These are phyloP conservation scores for Suillus luteus DNA, from an alignment of 768 basidiomycete genomes.

Conservation along the genomic window DNA sequence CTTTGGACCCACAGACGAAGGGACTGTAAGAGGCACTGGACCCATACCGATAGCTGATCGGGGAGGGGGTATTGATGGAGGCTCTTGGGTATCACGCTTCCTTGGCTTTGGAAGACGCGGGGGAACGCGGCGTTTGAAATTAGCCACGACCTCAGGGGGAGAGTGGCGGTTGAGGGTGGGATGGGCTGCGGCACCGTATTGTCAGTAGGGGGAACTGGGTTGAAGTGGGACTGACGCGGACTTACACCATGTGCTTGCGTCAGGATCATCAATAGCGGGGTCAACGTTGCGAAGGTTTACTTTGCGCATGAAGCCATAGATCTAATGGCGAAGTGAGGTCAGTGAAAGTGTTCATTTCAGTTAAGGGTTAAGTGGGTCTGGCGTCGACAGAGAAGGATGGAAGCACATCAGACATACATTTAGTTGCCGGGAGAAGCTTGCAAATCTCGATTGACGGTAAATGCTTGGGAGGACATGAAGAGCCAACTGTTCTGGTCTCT, in stretches of 20 bases:
- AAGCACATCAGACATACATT: slow-evolving; percentile 62
- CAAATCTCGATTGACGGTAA: slow-evolving; percentile 95
- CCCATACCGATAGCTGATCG: slow-evolving; percentile 76
- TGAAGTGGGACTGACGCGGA: slow-evolving; percentile 26
- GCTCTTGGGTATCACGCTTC: slow-evolving; percentile 73
- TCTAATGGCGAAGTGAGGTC: slow-evolving; percentile 48
- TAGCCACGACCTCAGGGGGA: slow-evolving; percentile 85
- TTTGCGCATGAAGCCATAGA: slow-evolving; percentile 99
- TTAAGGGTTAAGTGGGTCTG: slow-evolving; percentile 26
- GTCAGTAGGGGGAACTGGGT: slow-evolving; percentile 20
- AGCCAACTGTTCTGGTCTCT: slow-evolving; percentile 90
- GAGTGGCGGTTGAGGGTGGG: slow-evolving; percentile 91
- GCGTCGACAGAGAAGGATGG: slow-evolving; percentile 30
- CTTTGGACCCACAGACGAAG: slow-evolving; percentile 43
- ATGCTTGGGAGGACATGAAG: slow-evolving; percentile 92
- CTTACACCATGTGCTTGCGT: slow-evolving; percentile 97
- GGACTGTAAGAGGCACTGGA: slow-evolving; percentile 64
- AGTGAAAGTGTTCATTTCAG: slow-evolving; percentile 18
- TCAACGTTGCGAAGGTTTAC: slow-evolving; percentile 95
- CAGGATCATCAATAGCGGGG: slow-evolving; percentile 92
- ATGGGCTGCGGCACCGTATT: slow-evolving; percentile 57
- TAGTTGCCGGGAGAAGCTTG: slow-evolving; percentile 95
- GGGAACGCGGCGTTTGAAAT: slow-evolving; percentile 94
- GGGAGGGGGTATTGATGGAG: slow-evolving; percentile 71
- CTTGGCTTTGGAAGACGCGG: slow-evolving; percentile 88